Evolutionary conservation across 768 basidiomycete genomes (phyloP), one percentile per base, ranked within the genome.

Genomic region (Termitomyces sp.): DNA sequence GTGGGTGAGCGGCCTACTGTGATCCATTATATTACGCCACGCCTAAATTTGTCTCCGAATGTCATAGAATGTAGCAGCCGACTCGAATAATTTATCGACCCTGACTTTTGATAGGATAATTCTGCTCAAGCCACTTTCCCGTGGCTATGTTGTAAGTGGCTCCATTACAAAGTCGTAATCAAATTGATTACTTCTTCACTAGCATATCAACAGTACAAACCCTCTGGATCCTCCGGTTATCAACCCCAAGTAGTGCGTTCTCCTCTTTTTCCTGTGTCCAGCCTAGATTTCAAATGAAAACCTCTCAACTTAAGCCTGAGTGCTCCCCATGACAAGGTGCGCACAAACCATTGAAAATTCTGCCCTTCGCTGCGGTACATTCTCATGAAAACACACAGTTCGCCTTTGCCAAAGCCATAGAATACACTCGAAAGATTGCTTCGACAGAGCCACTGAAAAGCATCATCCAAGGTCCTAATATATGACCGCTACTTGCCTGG

Each of bases 151-250:
- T 32, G 58, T 59, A 31, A 32, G 32, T n/a, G 9, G 27, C 9
- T 45, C 43, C 25, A 29, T 23, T 15, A 16, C 20, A n/a, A n/a
- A n/a, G n/a, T n/a, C n/a, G n/a, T n/a, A n/a, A n/a, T n/a, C n/a
- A n/a, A n/a, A n/a, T n/a, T n/a, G n/a, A n/a, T n/a, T n/a, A n/a
- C n/a, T n/a, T 9, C 27, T 36, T n/a, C 35, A 20, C 6, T 33
- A 59, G 58, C 58, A 59, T 50, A 54, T 59, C 18, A 56, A 56
- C 41, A 56, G 47, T 20, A 59, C 55, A 20, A 50, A 56, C 31
- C 58, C 58, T 0, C 29, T 59, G 44, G 55, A 53, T 9, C 55
- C 52, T 23, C 58, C 58, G 1, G 31, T 59, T 13, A 56, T 59
- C 15, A 41, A 59, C 20, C 58, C 58, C 9, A 56, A 35, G 36